phyloP scores from a whole-genome alignment of 768 basidiomycete genomes.

The Termitomyces sp. region DNA sequence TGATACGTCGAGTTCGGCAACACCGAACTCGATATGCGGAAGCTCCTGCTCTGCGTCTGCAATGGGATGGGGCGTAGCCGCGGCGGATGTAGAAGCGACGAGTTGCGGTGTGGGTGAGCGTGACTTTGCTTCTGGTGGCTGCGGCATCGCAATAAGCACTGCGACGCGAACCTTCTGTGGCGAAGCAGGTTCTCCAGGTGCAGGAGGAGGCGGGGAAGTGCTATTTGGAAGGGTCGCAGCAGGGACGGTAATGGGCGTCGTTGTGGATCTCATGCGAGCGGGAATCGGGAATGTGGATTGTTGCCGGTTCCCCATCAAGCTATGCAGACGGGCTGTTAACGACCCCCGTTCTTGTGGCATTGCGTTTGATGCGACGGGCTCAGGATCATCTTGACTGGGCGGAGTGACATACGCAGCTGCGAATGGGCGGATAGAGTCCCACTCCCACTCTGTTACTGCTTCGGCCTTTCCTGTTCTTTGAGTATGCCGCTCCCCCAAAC shows the following conservation, averaged over 20 bases:
- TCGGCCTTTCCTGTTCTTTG: not conserved
- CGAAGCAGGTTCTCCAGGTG: not conserved
- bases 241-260: not conserved
- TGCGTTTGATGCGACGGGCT: not conserved
- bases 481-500: slow-evolving; percentile 7
- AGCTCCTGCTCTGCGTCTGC: slow-evolving; percentile 16
- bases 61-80: not conserved
- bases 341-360: not conserved
- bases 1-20: slow-evolving; percentile 18
- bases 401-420: slow-evolving; percentile 22
- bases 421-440: slow-evolving; percentile 29
- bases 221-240: not conserved
- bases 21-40: slow-evolving; percentile 26
- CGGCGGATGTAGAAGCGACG: slow-evolving; percentile 5
- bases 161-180: slow-evolving; percentile 19
- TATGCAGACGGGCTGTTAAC: not conserved
- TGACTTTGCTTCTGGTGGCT: slow-evolving; percentile 10
- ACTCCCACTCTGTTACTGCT: slow-evolving; percentile 17
- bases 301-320: not conserved
- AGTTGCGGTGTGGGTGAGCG: not conserved
- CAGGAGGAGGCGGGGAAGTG: not conserved
- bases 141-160: slow-evolving; percentile 29
- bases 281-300: not conserved
- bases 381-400: not conserved
- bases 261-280: not conserved